Evolutionary conservation across 805 yeast species (phyloP), one percentile per base, ranked within the genome.

Genomic region (Wickerhamiella hasegawae): DNA sequence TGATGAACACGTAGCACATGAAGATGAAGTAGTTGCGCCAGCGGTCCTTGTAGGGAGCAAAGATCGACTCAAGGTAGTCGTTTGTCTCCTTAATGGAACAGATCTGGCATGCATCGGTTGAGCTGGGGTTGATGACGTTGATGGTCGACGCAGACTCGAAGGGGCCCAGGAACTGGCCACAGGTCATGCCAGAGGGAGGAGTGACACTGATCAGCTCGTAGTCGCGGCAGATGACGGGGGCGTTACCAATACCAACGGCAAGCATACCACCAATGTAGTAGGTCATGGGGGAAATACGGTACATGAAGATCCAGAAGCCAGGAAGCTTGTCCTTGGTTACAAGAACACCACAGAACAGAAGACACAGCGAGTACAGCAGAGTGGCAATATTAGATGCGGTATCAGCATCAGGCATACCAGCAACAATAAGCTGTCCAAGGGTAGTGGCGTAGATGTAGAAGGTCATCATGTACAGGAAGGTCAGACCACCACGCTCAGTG

Each of bases 241-340:
- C 58, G 24, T 60, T 65, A 44, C 73, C 73, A 45, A 63, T 56
- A 38, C 63, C 58, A 21, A 48, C 55, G 21, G 55, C 63, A 32
- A 71, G 57, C 32, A 74, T 58, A 36, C 67, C 58, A 44, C 71
- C 72, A 40, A 78, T 58, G 48, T 73, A 67, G 50, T 78, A 79
- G 1, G 85, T 76, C 51, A 65, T 65, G 8, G 61, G 85, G 18
- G 79, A 73, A 18, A 60, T 62, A 46, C 74, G 67, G 69, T 76
- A 73, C 81, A 79, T 75, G 51, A 76, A 79, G 28, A 68, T 72
- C 87, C 85, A 78, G 60, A 79, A 78, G 2, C 77, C 71, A 10
- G 85, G 84, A 71, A 77, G 66, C 37, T 62, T 52, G 3, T 38
- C 23, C 4, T 55, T 57, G 17, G 70, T 68, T 50, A 73, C 81